Evolutionary conservation across 805 yeast species (phyloP), one percentile per base, ranked within the genome.

Genomic region (Candida wancherniae): DNA sequence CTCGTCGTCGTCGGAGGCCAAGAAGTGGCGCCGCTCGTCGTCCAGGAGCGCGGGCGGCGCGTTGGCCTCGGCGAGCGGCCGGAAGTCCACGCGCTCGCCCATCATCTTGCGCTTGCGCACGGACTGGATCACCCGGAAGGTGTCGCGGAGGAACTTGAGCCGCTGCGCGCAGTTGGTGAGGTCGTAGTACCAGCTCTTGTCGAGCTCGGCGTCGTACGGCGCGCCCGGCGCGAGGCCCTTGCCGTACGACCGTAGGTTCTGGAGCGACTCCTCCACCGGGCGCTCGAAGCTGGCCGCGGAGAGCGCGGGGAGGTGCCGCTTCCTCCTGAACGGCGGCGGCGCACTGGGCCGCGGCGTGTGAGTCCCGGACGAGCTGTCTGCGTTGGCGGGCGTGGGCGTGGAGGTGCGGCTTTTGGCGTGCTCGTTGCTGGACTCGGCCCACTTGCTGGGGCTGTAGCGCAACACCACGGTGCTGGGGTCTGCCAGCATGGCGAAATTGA

Each of bases 1-100:
- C 22, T 35, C 42, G 9, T 44, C 48, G 19, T 42, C 45, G 14
- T 37, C 47, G 9, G 40, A 31, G 17, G 27, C 19, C 14, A 20
- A 28, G n/a, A 12, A 13, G 3, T 17, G 24, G 28, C 26, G 26
- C 15, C 17, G 13, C 13, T 40, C 47, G 29, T 42, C 48, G 30
- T 44, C 47, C 40, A 42, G 39, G 4, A 34, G 15, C 4, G 29
- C 15, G 14, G 48, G 43, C 10, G 40, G 28, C n/a, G 28, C 26
- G 15, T 24, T 20, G 11, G 32, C 28, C 8, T 41, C 47, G 19
- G 33, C 31, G 9, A 31, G 26, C 9, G 34, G 28, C 6, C 34
- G 38, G 36, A 44, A 44, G 26, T 44, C 48, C 12, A 39, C 48
- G 13, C 39, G 32, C 10, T 37, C 36, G 24, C 48, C 48, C 42